Evolutionary conservation across 1,284 basidiomycete species (phyloP).

Genomic region (Meira miltonrushii): DNA sequence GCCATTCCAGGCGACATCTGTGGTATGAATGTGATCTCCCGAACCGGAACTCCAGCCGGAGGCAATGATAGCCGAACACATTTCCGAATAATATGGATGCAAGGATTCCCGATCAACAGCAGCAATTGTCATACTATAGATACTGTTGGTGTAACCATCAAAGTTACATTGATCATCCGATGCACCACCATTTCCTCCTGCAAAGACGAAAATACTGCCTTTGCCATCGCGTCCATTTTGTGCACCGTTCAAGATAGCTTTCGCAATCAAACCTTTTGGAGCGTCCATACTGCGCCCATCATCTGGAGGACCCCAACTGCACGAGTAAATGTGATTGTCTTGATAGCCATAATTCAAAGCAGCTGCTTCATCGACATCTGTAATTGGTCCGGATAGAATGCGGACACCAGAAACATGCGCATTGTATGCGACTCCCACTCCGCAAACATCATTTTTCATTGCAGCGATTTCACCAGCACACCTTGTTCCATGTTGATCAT

Average conservation of each 20-base stretch:
- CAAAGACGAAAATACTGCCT: slow-evolving; percentile 93
- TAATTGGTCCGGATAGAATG: slow-evolving; percentile 92
- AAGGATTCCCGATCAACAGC: slow-evolving; percentile 86
- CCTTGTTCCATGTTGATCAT: slow-evolving; percentile 95
- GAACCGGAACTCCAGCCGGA: slow-evolving; percentile 95
- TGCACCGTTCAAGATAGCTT: slow-evolving; percentile 90
- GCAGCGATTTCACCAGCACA: slow-evolving; percentile 99
- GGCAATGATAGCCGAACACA: slow-evolving; percentile 92
- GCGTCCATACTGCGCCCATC: slow-evolving; percentile 93
- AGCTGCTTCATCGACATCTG: slow-evolving; percentile 94
- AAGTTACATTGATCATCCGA: slow-evolving; percentile 97
- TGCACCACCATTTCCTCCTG: slow-evolving; percentile 90
- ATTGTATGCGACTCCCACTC: slow-evolving; percentile 86
- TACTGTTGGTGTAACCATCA: slow-evolving; percentile 97
- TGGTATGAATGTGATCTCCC: slow-evolving; percentile 74
- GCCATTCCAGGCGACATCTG: slow-evolving; percentile 67
- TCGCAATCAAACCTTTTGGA: slow-evolving; percentile 83
- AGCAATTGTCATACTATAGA: slow-evolving; percentile 91
- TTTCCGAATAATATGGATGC: slow-evolving; percentile 94
- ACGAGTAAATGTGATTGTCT: slow-evolving; percentile 87
- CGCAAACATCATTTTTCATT: slow-evolving; percentile 88
- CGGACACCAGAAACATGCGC: slow-evolving; percentile 88
- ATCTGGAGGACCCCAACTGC: slow-evolving; percentile 97
- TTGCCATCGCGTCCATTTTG: slow-evolving; percentile 84
- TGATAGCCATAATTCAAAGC: slow-evolving; percentile 90